Base-by-base conservation (phyloP, 768 basidiomycete species). In the Kwoniella pini region DNA sequence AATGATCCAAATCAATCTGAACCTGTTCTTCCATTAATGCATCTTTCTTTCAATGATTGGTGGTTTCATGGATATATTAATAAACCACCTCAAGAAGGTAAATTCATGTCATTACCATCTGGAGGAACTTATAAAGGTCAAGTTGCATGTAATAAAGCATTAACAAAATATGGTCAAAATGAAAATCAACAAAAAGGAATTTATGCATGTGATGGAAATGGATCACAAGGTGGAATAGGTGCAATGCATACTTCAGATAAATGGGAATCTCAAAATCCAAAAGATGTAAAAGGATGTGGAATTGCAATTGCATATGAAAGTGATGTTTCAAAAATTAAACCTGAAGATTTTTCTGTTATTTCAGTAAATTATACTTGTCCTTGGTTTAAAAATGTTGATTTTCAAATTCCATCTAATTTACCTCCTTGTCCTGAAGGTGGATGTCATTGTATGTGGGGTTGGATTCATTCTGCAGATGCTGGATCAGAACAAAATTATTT, bases 1-100 rank as follows among this genome's bases (percentile, higher is more conserved):
- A 45, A 59, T n/a, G 69, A 75, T 39, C 68, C 69, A 10, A 75
- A 76, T 36, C 68, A 76, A 39, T 57, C 59, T 42, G 68, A 77
- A 27, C 68, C 69, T 15, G 71, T 75, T 11, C 62, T 60, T 1
- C 76, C 76, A 1, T 60, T 77, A 19, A 54, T 57, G 42, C 39
- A 74, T 50, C 60, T 74, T 39, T 39, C 74, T 3, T 75, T 75
- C 53, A 55, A 60, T 53, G 49, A 70, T 38, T 77, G 76, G 76
- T 77, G 76, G 76, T 74, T 75, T 54, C 76, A 77, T 60, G 74
- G 74, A 1, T 68, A 72, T 57, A 73, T 71, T 54, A 62, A 75
- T 54, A 44, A 58, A 13, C 74, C 74, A 7, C 76, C 76, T 13
- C 65, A 65, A 7, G 57, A 49, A 9, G 74, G 69, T 1, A 63